phyloP scores from a whole-genome alignment of 495 filamentous ascomycete species.

The Trichocladium uniseriatum region DNA sequence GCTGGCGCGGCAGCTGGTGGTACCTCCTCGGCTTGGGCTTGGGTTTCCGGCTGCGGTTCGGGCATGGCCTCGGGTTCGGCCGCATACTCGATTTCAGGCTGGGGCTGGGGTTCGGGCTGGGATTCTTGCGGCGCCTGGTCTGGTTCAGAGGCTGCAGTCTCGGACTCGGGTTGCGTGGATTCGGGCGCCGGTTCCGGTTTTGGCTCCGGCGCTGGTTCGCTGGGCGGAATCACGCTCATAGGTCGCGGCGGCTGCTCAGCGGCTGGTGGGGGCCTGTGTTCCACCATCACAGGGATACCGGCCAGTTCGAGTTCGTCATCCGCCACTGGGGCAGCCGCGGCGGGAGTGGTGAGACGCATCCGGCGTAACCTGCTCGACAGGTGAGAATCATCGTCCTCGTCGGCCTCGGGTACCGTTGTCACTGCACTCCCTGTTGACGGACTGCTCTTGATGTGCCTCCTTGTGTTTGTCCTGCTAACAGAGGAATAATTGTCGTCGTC shows the following conservation, averaged over 20 bases:
- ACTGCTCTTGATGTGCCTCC: conserved; percentile 60
- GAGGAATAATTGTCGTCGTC: conserved; percentile 37
- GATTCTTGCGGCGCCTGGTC: not conserved
- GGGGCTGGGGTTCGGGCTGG: not conserved
- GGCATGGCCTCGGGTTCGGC: not conserved
- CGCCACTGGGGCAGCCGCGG: conserved; percentile 6
- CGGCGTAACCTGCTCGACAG: conserved; percentile 30
- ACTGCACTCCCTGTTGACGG: conserved; percentile 68
- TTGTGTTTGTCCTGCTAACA: conserved; percentile 50
- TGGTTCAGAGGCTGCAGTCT: not conserved
- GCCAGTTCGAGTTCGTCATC: conserved; percentile 33
- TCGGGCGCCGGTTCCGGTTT: not conserved
- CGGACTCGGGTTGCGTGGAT: not conserved
- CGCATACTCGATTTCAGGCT: not conserved
- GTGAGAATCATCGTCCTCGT: conserved; percentile 51
- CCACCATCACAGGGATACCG: conserved; percentile 39
- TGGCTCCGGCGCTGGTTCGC: not conserved
- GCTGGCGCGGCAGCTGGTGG: not conserved
- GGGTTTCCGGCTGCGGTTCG: not conserved
- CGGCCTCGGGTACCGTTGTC: conserved; percentile 59
- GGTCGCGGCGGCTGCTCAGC: conserved; percentile 17
- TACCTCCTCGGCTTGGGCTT: not conserved
- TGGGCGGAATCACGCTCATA: conserved; percentile 17
- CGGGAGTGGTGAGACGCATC: conserved; percentile 29
- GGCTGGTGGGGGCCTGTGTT: conserved; percentile 18